Conservation (phyloP, 192 early-diverging fungal species). For the Coemansia aciculifera region DNA sequence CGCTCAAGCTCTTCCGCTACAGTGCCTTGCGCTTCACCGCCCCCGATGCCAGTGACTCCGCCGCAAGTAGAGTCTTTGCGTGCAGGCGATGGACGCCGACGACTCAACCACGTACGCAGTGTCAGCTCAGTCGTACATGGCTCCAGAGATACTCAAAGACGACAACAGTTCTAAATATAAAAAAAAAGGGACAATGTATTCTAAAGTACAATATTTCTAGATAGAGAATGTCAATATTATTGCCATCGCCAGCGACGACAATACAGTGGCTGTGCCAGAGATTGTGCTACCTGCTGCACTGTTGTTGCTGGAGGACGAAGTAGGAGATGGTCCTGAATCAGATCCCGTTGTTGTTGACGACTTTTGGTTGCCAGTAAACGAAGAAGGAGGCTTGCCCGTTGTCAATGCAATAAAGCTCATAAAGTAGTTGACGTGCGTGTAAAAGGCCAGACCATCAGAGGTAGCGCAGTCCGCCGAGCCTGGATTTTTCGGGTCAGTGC, state of each 20-base stretch:
- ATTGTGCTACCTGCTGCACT: neutral
- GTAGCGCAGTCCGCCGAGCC: slow-evolving; percentile 33
- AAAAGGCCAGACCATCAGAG: slow-evolving; percentile 37
- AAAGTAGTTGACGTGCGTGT: slow-evolving; percentile 48
- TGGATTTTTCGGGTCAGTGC: slow-evolving; percentile 29
- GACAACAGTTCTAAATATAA: neutral
- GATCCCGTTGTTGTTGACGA: slow-evolving; percentile 1
- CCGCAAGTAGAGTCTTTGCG: neutral
- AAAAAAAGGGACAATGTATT: neutral
- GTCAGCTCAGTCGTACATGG: slow-evolving; percentile 12
- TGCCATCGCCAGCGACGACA: slow-evolving; percentile 12
- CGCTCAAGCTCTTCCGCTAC: slow-evolving; percentile 12
- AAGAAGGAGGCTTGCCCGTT: neutral
- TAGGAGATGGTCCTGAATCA: neutral
- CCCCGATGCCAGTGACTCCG: neutral
- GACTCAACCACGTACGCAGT: slow-evolving; percentile 26
- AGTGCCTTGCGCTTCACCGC: slow-evolving; percentile 14
- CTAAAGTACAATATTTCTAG: neutral
- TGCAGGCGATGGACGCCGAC: neutral
- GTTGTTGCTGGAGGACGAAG: neutral
- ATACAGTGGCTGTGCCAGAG: neutral
- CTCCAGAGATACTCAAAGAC: neutral
- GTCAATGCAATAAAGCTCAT: slow-evolving; percentile 30
- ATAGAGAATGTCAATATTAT: neutral
- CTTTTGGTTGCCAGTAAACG: slow-evolving; percentile 13